Evolutionary conservation across 768 basidiomycete genomes (phyloP), one percentile per base, ranked within the genome.

Genomic region (Obba rivulosa): DNA sequence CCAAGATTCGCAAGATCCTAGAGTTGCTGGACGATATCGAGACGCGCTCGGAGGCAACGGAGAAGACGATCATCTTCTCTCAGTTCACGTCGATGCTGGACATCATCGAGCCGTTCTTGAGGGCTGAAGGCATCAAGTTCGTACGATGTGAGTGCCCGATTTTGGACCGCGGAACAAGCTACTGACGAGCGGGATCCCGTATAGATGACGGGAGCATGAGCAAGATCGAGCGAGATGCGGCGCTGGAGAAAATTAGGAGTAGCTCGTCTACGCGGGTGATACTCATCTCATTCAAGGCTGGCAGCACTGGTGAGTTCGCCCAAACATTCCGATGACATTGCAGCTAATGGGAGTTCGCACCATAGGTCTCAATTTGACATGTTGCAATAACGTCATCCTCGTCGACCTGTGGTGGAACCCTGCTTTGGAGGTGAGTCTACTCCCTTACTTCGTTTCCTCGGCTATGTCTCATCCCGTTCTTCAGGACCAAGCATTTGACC

Each of bases 341-440:
- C 39, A 49, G 24, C 31, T 41, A 57, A 36, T 45, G 42, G 36
- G 16, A 42, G 16, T 22, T 20, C 47, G 22, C 52, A 45, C 18
- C 38, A 49, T 18, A 82, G 92, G 92, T 39, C 78, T 97, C 39
- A 96, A 97, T 62, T 63, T 97, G 58, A 92, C 92, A 0, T 85
- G 83, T 34, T 97, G 94, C 67, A 95, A 93, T 64, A 91, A 95
- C 55, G 93, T 97, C 34, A 87, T 97, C 56, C 76, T 97, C 3
- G 79, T 92, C 48, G 95, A 96, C 63, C 68, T 93, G 51, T 97
- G 94, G 93, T 97, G 94, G 92, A 87, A 92, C 63, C 89, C 90
- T 9, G 90, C 87, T 0, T 73, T 90, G 3, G 88, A 90, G 67
- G 85, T 87, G 54, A 53, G 77, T 61, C 57, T 48, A 55, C 56